phyloP scores from a whole-genome alignment of 805 yeast genomes.

The Suhomyces sp. region DNA sequence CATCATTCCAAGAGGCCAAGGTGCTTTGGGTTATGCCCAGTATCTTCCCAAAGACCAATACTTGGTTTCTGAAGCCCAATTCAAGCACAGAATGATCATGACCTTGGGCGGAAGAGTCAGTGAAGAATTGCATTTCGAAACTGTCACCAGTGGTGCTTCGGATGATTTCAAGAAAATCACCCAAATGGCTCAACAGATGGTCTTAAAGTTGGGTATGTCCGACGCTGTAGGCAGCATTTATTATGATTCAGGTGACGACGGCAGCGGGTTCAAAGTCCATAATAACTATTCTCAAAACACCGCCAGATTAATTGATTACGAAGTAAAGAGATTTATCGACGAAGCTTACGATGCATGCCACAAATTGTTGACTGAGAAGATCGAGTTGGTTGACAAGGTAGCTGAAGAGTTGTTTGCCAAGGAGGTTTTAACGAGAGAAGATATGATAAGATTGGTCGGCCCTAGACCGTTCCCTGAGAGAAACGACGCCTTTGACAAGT shows the following conservation, averaged over 20 bases:
- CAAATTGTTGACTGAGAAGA: constrained; percentile 54
- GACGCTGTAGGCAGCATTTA: constrained; percentile 66
- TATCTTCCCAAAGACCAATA: constrained; percentile 88
- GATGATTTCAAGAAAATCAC: constrained; percentile 93
- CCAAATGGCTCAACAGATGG: constrained; percentile 86
- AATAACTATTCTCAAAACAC: constrained; percentile 73
- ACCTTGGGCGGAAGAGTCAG: constrained; percentile 90
- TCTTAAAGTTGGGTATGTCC: constrained; percentile 86
- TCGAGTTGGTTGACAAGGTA: constrained; percentile 60
- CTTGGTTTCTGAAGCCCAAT: constrained; percentile 71
- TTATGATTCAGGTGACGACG: constrained; percentile 47
- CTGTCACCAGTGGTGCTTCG: constrained; percentile 88
- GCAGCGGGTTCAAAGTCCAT: constrained; percentile 47
- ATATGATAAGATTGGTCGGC: constrained; percentile 73
- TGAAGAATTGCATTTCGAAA: constrained; percentile 82
- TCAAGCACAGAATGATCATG: constrained; percentile 86
- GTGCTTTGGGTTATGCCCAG: constrained; percentile 95
- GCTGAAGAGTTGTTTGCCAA: constrained; percentile 70
- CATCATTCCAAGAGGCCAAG: constrained; percentile 91
- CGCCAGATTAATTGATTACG: constrained; percentile 62
- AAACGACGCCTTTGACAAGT: constrained; percentile 88
- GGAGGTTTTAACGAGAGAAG: constrained; percentile 79
- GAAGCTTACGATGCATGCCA: constrained; percentile 64
- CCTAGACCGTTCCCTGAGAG: constrained; percentile 75
- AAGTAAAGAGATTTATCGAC: constrained; percentile 62